A percentile compares a stretch with the other conserved stretches of the same genome.
Conservation (phyloP, 164 flowering plant genomes). For the Annona cherimola region DNA sequence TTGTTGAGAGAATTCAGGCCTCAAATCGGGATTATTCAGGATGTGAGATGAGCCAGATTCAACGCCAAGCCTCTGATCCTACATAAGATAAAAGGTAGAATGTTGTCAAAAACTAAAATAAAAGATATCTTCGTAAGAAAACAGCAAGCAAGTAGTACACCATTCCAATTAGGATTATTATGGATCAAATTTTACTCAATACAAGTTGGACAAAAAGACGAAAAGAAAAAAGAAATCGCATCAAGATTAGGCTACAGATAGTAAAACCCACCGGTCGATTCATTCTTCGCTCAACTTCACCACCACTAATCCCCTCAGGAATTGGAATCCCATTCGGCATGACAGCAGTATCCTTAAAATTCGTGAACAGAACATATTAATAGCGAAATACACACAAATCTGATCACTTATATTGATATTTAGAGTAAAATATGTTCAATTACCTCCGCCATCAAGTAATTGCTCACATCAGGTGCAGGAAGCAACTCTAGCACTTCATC, state of each 20-base stretch:
- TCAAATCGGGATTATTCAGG: slow-evolving; percentile 30
- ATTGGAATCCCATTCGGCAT: slow-evolving; percentile 60
- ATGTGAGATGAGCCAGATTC: slow-evolving; percentile 26
- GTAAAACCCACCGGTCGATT: slow-evolving; percentile 33
- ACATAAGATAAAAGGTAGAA: slow-evolving; percentile 2
- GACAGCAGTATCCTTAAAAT: slow-evolving; percentile 61
- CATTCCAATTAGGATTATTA: neutral
- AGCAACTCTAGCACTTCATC: slow-evolving; percentile 68
- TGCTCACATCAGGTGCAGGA: slow-evolving; percentile 83
- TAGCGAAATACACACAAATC: neutral
- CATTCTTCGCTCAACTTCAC: slow-evolving; percentile 62
- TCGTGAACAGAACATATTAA: slow-evolving; percentile 5
- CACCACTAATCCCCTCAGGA: slow-evolving; percentile 67
- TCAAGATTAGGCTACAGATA: neutral
- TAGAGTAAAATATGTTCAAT: slow-evolving; percentile 3
- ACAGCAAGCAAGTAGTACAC: neutral
- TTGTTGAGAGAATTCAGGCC: slow-evolving; percentile 40
- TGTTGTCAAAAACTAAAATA: neutral
- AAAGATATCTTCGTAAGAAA: neutral
- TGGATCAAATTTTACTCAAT: neutral
- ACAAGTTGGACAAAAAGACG: too few relatives aligned
- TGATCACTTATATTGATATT: neutral
- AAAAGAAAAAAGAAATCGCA: neutral
- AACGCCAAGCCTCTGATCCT: slow-evolving; percentile 45
- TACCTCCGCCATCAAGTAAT: slow-evolving; percentile 80